Conservation (phyloP, 2,329 filamentous ascomycete genomes). For the Trematosphaeria pertusa region DNA sequence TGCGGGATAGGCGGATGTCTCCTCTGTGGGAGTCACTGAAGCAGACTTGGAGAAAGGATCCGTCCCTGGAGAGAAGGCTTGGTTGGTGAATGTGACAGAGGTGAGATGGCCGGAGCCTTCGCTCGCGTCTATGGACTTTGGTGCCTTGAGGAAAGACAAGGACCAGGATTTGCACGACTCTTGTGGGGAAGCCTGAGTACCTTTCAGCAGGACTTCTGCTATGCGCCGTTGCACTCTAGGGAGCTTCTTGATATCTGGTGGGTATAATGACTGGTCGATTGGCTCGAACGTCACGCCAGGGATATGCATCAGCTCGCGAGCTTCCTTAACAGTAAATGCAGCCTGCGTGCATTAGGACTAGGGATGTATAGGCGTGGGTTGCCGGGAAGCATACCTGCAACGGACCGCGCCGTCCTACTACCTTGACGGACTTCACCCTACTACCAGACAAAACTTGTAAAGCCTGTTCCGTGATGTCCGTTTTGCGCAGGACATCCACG, state of each 20-base stretch:
- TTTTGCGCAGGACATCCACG: constrained; percentile 74
- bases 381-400: constrained; percentile 68
- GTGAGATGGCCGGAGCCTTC: constrained; percentile 60
- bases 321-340: constrained; percentile 94
- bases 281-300: constrained; percentile 74
- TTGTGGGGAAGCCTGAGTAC: constrained; percentile 62
- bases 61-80: constrained; percentile 41
- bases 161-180: constrained; percentile 75
- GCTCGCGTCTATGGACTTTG: constrained; percentile 68
- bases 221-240: constrained; percentile 78
- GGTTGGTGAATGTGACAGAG: constrained; percentile 71
- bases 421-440: constrained; percentile 77
- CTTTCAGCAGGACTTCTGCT: constrained; percentile 81
- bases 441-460: constrained; percentile 75
- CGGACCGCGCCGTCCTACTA: constrained; percentile 89
- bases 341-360: constrained; percentile 63
- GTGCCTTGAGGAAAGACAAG: constrained; percentile 84
- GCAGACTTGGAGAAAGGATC: constrained; percentile 61
- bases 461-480: constrained; percentile 89
- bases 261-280: constrained; percentile 70
- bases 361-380: too few relatives aligned
- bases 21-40: constrained; percentile 53
- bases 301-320: constrained; percentile 84
- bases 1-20: constrained; percentile 64
- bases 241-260: constrained; percentile 70